Conservation (phyloP, 2,329 filamentous ascomycete genomes). For the Blastomyces percursus region DNA sequence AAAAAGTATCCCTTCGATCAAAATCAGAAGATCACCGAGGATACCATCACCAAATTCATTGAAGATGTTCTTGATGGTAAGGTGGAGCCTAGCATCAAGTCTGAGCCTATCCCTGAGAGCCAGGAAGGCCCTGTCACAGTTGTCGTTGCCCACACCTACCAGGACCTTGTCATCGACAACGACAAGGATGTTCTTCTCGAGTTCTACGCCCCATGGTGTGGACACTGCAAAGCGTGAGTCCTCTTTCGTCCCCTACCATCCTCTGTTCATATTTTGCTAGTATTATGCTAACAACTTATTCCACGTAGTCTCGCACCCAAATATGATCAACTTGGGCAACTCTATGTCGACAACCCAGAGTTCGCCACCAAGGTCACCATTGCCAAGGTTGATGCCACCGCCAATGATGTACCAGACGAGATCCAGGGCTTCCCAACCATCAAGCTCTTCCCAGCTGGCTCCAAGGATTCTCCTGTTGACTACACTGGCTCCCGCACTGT, state of each 20-base stretch:
- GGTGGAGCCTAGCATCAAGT: slow-evolving; percentile 94
- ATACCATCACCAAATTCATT: slow-evolving; percentile 69
- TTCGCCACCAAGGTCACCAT: slow-evolving; percentile 50
- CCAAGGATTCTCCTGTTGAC: slow-evolving; percentile 72
- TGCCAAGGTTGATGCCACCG: slow-evolving; percentile 90
- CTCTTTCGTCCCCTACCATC: not conserved
- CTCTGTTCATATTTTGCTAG: slow-evolving; percentile 7
- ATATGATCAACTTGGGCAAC: slow-evolving; percentile 52
- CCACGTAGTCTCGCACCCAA: slow-evolving; percentile 48
- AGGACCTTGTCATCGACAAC: slow-evolving; percentile 82
- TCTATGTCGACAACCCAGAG: slow-evolving; percentile 43
- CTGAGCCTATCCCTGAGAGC: slow-evolving; percentile 86
- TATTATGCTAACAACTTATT: slow-evolving; percentile 7
- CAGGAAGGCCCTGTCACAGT: slow-evolving; percentile 82
- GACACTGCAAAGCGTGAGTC: slow-evolving; percentile 55
- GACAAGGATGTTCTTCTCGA: slow-evolving; percentile 95
- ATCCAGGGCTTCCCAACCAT: slow-evolving; percentile 98
- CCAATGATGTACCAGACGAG: slow-evolving; percentile 94
- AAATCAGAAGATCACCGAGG: slow-evolving; percentile 62
- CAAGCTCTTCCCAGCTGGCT: slow-evolving; percentile 89
- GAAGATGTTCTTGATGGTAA: slow-evolving; percentile 77
- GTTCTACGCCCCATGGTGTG: slow-evolving; percentile 88
- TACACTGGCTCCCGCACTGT: slow-evolving; percentile 82
- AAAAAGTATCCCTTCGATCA: slow-evolving; percentile 93
- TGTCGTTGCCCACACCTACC: slow-evolving; percentile 88